These are phyloP conservation scores for Botrytis tulipae DNA, from an alignment of 2,329 filamentous ascomycete species.

Conservation along the genomic window DNA sequence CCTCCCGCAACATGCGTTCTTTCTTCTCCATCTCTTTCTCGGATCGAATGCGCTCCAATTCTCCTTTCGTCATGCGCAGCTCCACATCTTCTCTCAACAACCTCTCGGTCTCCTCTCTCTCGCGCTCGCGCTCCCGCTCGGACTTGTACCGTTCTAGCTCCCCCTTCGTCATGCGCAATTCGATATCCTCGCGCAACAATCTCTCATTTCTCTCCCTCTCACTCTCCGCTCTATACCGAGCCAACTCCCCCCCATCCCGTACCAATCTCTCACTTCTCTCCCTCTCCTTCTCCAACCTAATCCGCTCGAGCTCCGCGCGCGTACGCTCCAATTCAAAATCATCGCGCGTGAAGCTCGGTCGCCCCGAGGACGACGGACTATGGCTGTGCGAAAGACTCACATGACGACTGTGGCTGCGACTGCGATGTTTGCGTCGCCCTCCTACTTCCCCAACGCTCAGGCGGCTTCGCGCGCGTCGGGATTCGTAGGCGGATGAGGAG, in stretches of 20 bases:
- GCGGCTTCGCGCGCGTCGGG: slow-evolving; percentile 30
- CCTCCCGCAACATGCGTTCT: slow-evolving; percentile 1
- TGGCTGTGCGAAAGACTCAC: slow-evolving; percentile 18
- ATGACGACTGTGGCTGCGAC: slow-evolving; percentile 17
- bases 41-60: neutral
- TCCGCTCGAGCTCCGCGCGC: slow-evolving; percentile 46
- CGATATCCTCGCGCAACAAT: slow-evolving; percentile 43
- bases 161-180: slow-evolving; percentile 1
- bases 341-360: slow-evolving; percentile 32
- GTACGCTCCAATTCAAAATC: slow-evolving; percentile 44
- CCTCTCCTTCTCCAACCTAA: slow-evolving; percentile 42
- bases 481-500: neutral
- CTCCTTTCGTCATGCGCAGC: neutral
- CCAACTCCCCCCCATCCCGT: slow-evolving; percentile 34
- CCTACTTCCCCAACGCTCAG: neutral
- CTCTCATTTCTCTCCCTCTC: slow-evolving; percentile 39
- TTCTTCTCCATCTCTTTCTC: slow-evolving; percentile 12
- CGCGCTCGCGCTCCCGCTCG: too few relatives aligned
- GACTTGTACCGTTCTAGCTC: neutral
- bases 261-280: slow-evolving; percentile 48
- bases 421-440: neutral
- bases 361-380: neutral
- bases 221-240: neutral
- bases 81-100: slow-evolving; percentile 1
- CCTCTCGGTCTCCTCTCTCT: neutral